A percentile compares a stretch with the other conserved stretches of the same genome.
phyloP scores from a whole-genome alignment of 108 stramenopile genomes.

The Thalassiosira profunda region DNA sequence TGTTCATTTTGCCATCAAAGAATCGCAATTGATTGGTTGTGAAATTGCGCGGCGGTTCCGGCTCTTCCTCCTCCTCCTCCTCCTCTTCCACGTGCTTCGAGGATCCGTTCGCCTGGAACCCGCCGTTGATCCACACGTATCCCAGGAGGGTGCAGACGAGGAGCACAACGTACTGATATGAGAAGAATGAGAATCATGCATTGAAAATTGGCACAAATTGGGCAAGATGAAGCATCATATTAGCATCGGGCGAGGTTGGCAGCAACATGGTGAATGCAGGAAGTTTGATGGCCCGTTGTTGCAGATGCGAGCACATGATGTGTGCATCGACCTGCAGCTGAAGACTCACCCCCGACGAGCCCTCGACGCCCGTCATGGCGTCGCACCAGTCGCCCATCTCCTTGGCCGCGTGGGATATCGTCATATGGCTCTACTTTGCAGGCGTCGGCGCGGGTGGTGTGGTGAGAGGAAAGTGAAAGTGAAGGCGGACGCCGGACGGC shows the following conservation, averaged over 20 bases:
- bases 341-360: constrained; percentile 40
- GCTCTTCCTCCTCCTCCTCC: constrained; percentile 59
- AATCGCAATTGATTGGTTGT: constrained; percentile 71
- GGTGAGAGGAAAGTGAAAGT: not conserved
- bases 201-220: constrained; percentile 2
- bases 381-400: constrained; percentile 52
- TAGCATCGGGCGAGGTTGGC: not conserved
- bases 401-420: constrained; percentile 38
- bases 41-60: constrained; percentile 87
- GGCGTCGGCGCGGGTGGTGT: too few relatives aligned
- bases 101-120: constrained; percentile 33
- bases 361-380: constrained; percentile 42
- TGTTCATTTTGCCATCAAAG: constrained; percentile 83
- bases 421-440: constrained; percentile 27
- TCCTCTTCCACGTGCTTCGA: constrained; percentile 28
- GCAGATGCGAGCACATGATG: not conserved
- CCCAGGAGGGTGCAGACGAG: constrained; percentile 37
- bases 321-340: not conserved
- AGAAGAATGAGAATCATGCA: too few relatives aligned
- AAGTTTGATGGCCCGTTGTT: not conserved
- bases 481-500: not conserved
- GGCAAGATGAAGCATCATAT: not conserved
- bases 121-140: constrained; percentile 40
- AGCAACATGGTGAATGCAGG: not conserved
- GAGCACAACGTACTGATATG: constrained; percentile 39